Conservation (phyloP, 2,329 filamentous ascomycete genomes). For the Seiridium unicorne region DNA sequence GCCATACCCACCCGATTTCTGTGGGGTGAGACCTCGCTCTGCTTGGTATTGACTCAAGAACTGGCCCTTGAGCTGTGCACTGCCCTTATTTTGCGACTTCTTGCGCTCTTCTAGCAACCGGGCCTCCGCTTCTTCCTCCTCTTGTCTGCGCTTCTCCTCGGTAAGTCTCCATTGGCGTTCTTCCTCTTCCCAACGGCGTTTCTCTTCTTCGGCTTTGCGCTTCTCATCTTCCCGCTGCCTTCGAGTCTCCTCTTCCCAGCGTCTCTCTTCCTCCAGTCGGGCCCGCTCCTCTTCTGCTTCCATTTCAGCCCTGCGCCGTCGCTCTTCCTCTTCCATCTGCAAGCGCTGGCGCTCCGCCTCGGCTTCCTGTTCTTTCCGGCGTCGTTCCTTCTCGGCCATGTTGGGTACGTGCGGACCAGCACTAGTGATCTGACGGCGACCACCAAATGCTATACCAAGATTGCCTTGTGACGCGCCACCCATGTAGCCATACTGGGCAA, state of each 20-base stretch:
- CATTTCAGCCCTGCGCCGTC: slow-evolving; percentile 41
- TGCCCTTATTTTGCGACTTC: slow-evolving; percentile 50
- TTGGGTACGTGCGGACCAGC: slow-evolving; percentile 77
- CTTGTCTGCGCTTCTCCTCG: slow-evolving; percentile 67
- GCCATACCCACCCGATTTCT: slow-evolving; percentile 49
- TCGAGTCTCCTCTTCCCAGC: slow-evolving; percentile 65
- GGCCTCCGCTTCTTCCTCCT: slow-evolving; percentile 72
- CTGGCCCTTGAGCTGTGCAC: slow-evolving; percentile 74
- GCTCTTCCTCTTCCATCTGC: slow-evolving; percentile 53
- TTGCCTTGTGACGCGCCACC: slow-evolving; percentile 95
- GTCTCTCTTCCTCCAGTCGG: slow-evolving; percentile 60
- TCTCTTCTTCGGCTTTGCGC: slow-evolving; percentile 64
- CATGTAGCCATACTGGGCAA: slow-evolving; percentile 97
- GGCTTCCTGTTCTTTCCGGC: slow-evolving; percentile 52
- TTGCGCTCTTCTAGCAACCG: slow-evolving; percentile 65
- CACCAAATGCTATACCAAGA: slow-evolving; percentile 89
- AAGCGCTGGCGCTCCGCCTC: slow-evolving; percentile 59
- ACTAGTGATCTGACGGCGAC: slow-evolving; percentile 86
- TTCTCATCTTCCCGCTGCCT: slow-evolving; percentile 61
- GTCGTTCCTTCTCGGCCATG: slow-evolving; percentile 79
- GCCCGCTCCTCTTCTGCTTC: slow-evolving; percentile 62
- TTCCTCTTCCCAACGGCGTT: slow-evolving; percentile 74
- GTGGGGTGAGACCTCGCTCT: slow-evolving; percentile 51
- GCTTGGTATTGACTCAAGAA: slow-evolving; percentile 85
- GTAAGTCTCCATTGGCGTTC: slow-evolving; percentile 75